phyloP scores from a whole-genome alignment of 2,329 filamentous ascomycete species.

The Clathrospora elynae region DNA sequence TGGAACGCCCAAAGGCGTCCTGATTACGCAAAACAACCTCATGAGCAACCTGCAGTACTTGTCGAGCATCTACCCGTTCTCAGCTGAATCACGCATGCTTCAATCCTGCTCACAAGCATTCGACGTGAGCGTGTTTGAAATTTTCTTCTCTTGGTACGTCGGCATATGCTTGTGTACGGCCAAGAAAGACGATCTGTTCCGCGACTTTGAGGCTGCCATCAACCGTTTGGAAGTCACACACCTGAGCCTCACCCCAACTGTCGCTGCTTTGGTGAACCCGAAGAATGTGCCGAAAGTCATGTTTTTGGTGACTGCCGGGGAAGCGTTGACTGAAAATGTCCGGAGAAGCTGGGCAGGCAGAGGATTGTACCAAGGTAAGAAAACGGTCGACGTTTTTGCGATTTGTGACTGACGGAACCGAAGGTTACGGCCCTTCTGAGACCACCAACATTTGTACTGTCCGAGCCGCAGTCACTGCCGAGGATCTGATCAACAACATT shows the following conservation, averaged over 20 bases:
- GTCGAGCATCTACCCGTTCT: slow-evolving; percentile 66
- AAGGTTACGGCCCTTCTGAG: slow-evolving; percentile 78
- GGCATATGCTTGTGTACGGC: slow-evolving; percentile 81
- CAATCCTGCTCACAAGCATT: slow-evolving; percentile 86
- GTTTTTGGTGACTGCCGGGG: slow-evolving; percentile 81
- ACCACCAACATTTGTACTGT: slow-evolving; percentile 88
- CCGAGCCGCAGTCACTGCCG: slow-evolving; percentile 61
- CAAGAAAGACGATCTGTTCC: slow-evolving; percentile 73
- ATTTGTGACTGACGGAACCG: neutral
- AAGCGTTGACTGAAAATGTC: slow-evolving; percentile 75
- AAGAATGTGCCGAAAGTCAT: slow-evolving; percentile 70
- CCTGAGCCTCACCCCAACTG: slow-evolving; percentile 82
- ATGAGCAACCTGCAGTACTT: slow-evolving; percentile 75
- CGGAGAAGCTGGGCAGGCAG: slow-evolving; percentile 69
- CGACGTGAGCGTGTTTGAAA: slow-evolving; percentile 87
- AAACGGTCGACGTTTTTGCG: slow-evolving; percentile 31
- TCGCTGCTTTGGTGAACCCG: slow-evolving; percentile 75
- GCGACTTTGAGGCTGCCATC: slow-evolving; percentile 72
- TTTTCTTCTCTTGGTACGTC: slow-evolving; percentile 80
- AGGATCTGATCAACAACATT: slow-evolving; percentile 74
- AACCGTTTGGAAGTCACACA: slow-evolving; percentile 71
- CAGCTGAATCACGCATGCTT: slow-evolving; percentile 64
- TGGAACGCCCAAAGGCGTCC: slow-evolving; percentile 76
- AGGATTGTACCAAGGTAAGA: slow-evolving; percentile 69
- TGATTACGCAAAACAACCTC: slow-evolving; percentile 76